Evolutionary conservation across 768 basidiomycete species (phyloP), one percentile per base, ranked within the genome.

Genomic region (Psilocybe subaeruginosa): DNA sequence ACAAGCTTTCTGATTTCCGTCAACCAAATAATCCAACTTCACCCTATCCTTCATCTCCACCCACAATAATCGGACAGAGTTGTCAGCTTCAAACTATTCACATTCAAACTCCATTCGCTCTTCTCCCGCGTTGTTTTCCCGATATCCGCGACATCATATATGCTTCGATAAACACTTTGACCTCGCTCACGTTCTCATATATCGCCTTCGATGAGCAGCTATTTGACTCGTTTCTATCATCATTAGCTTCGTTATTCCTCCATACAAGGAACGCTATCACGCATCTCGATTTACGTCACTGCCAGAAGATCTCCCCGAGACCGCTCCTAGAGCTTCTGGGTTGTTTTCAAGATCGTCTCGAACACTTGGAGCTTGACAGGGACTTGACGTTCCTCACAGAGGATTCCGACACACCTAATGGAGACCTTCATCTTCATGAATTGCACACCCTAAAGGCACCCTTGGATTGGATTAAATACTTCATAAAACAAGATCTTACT

Each of bases 21-120:
- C 27, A 19, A 12, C 27, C 39, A 53, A 30, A 19, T 14, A 27
- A 47, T 19, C 33, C 23, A 11, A 12, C 46, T 29, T 19, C 39
- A 14, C n/a, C 46, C 19, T 58, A 62, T 19, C 50, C 54, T 29
- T 19, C 33, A 23, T 58, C 33, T 37, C 39, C 53, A 1, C 51
- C 56, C 14, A 17, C 12, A 3, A 9, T 33, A 14, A 14, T 57
- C 16, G 8, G 16, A 30, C 50, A 19, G 37, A 46, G 41, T 39
- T 37, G 50, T 19, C n/a, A 12, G n/a, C 41, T 62, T 4, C 50
- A 23, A 2, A 23, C 27, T 8, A 31, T 62, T 6, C 45, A 62
- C 31, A 62, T 62, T 23, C 61, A 62, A 48, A 62, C 61, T 8
- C 61, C 61, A 29, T 62, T 62, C 19, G 55, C 51, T 17, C 51